Base-by-base conservation (phyloP, 2,329 filamentous ascomycete genomes). In the Colletotrichum musicola region DNA sequence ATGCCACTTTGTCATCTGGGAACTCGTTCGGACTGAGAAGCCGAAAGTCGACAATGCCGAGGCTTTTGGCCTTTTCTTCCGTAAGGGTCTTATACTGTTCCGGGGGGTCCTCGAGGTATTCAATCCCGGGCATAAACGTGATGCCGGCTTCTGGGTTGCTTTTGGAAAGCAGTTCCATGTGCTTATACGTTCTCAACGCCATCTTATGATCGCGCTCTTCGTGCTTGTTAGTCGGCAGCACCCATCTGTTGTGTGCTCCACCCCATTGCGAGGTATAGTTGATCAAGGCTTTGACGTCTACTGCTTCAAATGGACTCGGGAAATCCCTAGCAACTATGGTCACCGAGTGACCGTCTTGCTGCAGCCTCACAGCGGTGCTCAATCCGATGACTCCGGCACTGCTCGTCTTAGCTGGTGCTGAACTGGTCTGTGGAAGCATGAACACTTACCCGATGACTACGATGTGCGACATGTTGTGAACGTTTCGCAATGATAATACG, bases 261-360 rank as follows among this genome's bases (percentile, higher is more conserved):
- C 82, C 86, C 86, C 86, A 88, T 59, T 86, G 85, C 35, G 86
- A 88, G 14, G 86, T 84, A 74, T 84, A 89, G 77, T 88, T 82
- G 73, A 86, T 82, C 64, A 81, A 76, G 1, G 77, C 69, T 14
- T 68, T 69, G 5, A 79, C 73, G 65, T 84, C 80, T 40, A 83
- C 77, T 13, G 81, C 80, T 73, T 85, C 84, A 54, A 80, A 84
- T 10, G 83, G 81, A n/a, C 74, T 76, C 10, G 84, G 84, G 55
- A 86, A 83, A 74, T 85, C 82, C 42, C 76, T 78, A 20, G 84
- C 83, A 3, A 86, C 71, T 55, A 86, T 79, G 18, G 80, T 81
- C 13, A 86, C 81, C 57, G 70, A 58, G 73, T 81, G 76, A 27
- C 79, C 78, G 16, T 78, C 75, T 46, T 78, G 72, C 50, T 85